Evolutionary conservation across 129 eudicot species (phyloP).

Genomic region (Centaurea solstitialis): DNA sequence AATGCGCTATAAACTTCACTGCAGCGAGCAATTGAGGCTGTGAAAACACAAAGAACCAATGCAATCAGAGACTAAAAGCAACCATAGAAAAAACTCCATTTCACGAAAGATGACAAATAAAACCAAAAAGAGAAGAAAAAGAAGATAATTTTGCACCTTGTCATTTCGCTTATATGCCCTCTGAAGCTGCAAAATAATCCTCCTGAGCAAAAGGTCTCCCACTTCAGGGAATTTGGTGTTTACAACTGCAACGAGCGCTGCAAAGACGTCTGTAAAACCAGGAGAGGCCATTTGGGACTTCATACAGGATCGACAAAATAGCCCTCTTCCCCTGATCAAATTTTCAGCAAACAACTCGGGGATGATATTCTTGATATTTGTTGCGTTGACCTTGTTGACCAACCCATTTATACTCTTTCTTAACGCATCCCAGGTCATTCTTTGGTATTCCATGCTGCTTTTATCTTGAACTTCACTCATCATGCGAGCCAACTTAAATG

Average conservation of each 20-base stretch:
- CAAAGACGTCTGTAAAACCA: constrained; percentile 90
- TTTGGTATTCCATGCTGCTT: constrained; percentile 80
- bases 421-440: constrained; percentile 95
- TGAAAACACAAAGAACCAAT: neutral
- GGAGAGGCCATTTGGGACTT: constrained; percentile 99
- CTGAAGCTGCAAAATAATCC: constrained; percentile 81
- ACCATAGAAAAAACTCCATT: neutral
- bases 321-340: constrained; percentile 85
- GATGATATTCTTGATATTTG: constrained; percentile 76
- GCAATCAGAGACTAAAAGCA: neutral
- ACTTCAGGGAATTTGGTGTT: constrained; percentile 90
- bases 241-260: constrained; percentile 90
- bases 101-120: neutral
- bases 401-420: constrained; percentile 93
- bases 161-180: constrained; percentile 91
- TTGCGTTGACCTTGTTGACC: constrained; percentile 89
- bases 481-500: constrained; percentile 88
- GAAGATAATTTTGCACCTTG: constrained; percentile 50
- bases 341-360: constrained; percentile 84
- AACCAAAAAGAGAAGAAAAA: neutral
- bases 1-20: constrained; percentile 90
- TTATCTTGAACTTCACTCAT: constrained; percentile 79
- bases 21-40: constrained; percentile 94
- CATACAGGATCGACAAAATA: constrained; percentile 92
- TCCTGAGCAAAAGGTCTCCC: constrained; percentile 81